Base-by-base conservation (phyloP, 345 rosid genomes). In the Rhodamnia rubescens region DNA sequence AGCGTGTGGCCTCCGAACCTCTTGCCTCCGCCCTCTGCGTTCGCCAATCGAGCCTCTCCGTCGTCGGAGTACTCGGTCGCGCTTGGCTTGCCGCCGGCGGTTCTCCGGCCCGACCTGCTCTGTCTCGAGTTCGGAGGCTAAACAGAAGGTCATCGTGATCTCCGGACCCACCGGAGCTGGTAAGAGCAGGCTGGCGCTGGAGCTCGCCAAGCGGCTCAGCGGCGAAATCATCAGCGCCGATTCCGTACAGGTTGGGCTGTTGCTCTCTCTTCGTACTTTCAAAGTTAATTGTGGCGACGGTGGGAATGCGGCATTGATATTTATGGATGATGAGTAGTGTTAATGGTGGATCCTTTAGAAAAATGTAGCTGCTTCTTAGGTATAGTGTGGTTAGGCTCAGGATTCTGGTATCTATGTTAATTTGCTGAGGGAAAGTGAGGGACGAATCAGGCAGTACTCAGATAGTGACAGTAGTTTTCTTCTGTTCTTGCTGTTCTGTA, bases 221-320 rank as follows among this genome's bases (percentile, higher is more conserved):
- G 99, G 98, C 21, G 97, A 97, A 93, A 97, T 97, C 91, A 92
- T 95, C 89, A 97, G 98, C 89, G 99, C 98, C 53, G 98, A 97
- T 91, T 97, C 99, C 59, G 98, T 97, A 84, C 98, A 95, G 98
- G 98, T 95, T 9, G 49, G 47, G 80, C 47, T 36, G 47, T 69
- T 69, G 47, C 47, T 36, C 80, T 69, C 80, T 69, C 80, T 69
- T 36, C 11, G 80, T 36, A 9, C 47, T 1, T 36, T 32, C 69
- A 15, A 15, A 21, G 53, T 55, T n/a, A 13, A 15, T 55, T 0
- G 59, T 13, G 78, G 69, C 64, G 24, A 56, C 14, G 27, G 27
- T 40, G 40, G 22, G 80, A 36, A 69, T 69, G 80, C 13, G 80
- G 47, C 5, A 36, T 36, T 69, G 47, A 8, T 69, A 36, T 47